These are phyloP conservation scores for Boletellus ananiceps DNA, from an alignment of 768 basidiomycete species.

Conservation along the genomic window DNA sequence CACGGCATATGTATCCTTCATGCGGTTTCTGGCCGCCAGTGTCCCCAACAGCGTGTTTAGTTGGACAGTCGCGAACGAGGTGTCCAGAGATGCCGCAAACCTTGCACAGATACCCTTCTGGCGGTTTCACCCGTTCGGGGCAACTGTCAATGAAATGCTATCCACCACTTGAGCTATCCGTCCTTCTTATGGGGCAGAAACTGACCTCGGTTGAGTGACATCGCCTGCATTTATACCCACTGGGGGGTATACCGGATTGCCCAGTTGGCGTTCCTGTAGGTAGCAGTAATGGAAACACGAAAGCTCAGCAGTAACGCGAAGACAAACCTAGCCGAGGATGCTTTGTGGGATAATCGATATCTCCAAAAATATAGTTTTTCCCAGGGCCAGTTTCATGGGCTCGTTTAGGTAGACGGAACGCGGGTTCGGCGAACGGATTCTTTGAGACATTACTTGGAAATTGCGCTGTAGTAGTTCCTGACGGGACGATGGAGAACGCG, in stretches of 20 bases:
- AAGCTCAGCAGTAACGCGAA: neutral
- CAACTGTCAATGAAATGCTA: slow-evolving; percentile 78
- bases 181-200: neutral
- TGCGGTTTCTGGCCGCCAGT: slow-evolving; percentile 81
- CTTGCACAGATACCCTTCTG: slow-evolving; percentile 84
- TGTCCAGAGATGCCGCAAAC: slow-evolving; percentile 85
- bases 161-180: slow-evolving; percentile 2
- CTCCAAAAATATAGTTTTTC: slow-evolving; percentile 69
- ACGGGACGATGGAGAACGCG: slow-evolving; percentile 81
- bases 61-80: slow-evolving; percentile 86
- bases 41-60: slow-evolving; percentile 69
- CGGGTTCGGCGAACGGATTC: slow-evolving; percentile 60
- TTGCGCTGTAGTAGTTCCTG: slow-evolving; percentile 34
- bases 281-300: neutral
- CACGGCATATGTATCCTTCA: slow-evolving; percentile 85
- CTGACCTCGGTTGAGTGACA: slow-evolving; percentile 73
- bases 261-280: slow-evolving; percentile 26
- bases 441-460: slow-evolving; percentile 60
- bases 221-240: slow-evolving; percentile 71
- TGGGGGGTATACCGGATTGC: slow-evolving; percentile 55
- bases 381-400: slow-evolving; percentile 41
- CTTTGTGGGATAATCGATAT: slow-evolving; percentile 53
- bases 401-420: slow-evolving; percentile 47
- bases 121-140: slow-evolving; percentile 69
- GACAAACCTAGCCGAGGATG: slow-evolving; percentile 51